These are phyloP conservation scores for Rhododendron henanense DNA, from an alignment of 148 eudicot species.

Conservation along the genomic window DNA sequence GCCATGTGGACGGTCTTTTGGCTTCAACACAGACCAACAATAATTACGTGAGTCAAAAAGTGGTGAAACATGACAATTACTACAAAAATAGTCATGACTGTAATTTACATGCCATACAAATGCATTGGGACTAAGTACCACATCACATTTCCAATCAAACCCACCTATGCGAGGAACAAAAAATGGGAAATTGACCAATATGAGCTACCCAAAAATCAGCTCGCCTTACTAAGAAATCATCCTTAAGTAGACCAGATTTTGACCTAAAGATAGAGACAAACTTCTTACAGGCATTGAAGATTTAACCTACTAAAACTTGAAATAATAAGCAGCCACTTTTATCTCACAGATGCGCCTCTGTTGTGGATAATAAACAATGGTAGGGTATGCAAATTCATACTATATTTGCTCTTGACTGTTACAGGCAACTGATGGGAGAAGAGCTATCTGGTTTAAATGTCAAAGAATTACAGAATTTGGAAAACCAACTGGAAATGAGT, in stretches of 20 bases:
- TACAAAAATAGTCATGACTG: not conserved
- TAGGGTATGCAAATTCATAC: no score
- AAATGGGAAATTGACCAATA: conserved; percentile 4
- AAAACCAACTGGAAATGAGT: conserved; percentile 66
- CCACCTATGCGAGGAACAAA: not conserved
- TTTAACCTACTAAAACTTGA: not conserved
- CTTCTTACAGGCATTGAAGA: not conserved
- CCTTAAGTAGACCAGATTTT: not conserved
- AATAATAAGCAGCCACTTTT: not conserved
- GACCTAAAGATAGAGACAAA: not conserved
- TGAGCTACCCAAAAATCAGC: not conserved
- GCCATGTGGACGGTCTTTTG: not conserved
- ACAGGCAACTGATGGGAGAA: conserved; percentile 75
- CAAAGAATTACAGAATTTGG: conserved; percentile 55
- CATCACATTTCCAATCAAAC: not conserved
- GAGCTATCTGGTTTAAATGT: conserved; percentile 53
- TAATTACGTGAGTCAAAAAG: not conserved
- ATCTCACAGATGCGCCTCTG: not conserved
- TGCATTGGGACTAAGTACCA: not conserved
- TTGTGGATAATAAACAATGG: not conserved
- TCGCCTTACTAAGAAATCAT: not conserved
- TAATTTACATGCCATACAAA: not conserved
- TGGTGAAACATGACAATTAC: not conserved
- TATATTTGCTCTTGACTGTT: not conserved
- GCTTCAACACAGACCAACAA: not conserved